A percentile compares a stretch with the other conserved stretches of the same genome.
phyloP scores from a whole-genome alignment of 495 filamentous ascomycete genomes.

The Aspergillus cavernicola region DNA sequence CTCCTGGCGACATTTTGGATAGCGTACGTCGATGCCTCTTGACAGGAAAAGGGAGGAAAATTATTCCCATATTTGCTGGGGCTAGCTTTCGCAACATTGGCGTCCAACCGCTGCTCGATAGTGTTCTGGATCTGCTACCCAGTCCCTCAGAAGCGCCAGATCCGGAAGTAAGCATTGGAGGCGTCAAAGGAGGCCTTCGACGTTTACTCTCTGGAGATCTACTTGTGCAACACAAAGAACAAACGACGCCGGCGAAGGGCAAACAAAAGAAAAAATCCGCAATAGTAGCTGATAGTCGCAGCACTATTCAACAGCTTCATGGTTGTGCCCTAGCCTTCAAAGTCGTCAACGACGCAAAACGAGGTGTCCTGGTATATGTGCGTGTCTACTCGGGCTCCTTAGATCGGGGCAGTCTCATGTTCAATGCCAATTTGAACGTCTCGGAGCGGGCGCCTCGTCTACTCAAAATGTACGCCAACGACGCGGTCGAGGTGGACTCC shows the following conservation, averaged over 20 bases:
- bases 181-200: slow-evolving; percentile 45
- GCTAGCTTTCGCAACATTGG: slow-evolving; percentile 93
- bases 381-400: slow-evolving; percentile 86
- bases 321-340: slow-evolving; percentile 93
- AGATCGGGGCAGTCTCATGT: slow-evolving; percentile 66
- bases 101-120: slow-evolving; percentile 89
- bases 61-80: slow-evolving; percentile 87
- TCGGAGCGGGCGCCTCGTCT: slow-evolving; percentile 79
- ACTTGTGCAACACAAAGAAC: slow-evolving; percentile 36
- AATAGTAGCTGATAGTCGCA: slow-evolving; percentile 37
- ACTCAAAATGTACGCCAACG: slow-evolving; percentile 87
- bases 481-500: slow-evolving; percentile 76
- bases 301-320: slow-evolving; percentile 62
- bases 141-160: slow-evolving; percentile 75
- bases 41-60: slow-evolving; percentile 38
- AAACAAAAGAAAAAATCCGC: slow-evolving; percentile 41
- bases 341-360: slow-evolving; percentile 81
- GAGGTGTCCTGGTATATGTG: slow-evolving; percentile 87
- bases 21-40: slow-evolving; percentile 72
- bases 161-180: slow-evolving; percentile 67
- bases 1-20: slow-evolving; percentile 59
- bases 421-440: slow-evolving; percentile 82
- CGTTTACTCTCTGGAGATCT: slow-evolving; percentile 52
- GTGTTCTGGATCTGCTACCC: slow-evolving; percentile 80
- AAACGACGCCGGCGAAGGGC: slow-evolving; percentile 31